Evolutionary conservation across 2,329 filamentous ascomycete species (phyloP), one percentile per base, ranked within the genome.

Genomic region (Nemania bipapillata): DNA sequence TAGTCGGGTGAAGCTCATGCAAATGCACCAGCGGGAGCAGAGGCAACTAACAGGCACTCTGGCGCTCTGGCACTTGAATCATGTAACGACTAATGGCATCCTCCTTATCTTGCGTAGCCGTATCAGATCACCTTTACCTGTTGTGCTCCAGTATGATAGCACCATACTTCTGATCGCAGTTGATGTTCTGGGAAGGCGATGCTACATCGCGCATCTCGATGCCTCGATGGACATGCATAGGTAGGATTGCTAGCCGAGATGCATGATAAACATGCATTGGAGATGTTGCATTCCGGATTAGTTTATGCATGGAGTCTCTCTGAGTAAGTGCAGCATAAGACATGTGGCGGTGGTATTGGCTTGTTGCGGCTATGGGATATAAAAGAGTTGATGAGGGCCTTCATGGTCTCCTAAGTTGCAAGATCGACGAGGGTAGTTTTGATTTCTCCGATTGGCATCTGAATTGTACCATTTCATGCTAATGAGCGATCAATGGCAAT

Each of bases 221-320:
- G 45, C 22, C 47, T 61, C 7, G 22, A 40, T 40, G 15, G 6
- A 30, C 32, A 54, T 62, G 17, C 35, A n/a, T 32, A 32, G 30
- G 52, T 35, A 55, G 40, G 26, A 63, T 42, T 55, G 32, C 11
- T 20, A 37, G 28, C 28, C 52, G 17, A 54, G 50, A 56, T 40
- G 40, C 60, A 63, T 20, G 60, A 37, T 52, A 30, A 52, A 61
- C 28, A 2, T 52, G 28, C 56, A 53, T 52, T 30, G 7, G 26
- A 8, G 40, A 26, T 30, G 45, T 52, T 49, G 9, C 40, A 49
- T 56, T 28, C 28, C 17, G 30, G 20, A 26, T 15, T 35, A 28
- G 30, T 63, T 47, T n/a, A 28, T 35, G 60, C 60, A 49, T 28
- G 37, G 5, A 28, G 17, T 35, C 24, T 65, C 11, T 54, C 26